phyloP scores from a whole-genome alignment of 2,329 filamentous ascomycete genomes.

The Colletotrichum sp. region DNA sequence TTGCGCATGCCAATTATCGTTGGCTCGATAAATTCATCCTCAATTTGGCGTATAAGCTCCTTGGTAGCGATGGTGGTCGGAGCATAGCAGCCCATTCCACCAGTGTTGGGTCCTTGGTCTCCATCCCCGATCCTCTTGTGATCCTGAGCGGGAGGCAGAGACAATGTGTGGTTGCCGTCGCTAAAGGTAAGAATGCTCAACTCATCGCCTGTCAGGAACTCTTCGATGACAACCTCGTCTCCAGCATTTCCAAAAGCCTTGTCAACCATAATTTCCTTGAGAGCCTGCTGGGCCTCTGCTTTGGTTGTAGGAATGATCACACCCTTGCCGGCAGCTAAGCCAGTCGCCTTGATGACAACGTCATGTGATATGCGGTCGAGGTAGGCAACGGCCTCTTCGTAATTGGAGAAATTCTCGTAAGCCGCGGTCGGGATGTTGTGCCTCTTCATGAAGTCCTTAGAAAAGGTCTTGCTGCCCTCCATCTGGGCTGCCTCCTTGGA shows the following conservation, averaged over 20 bases:
- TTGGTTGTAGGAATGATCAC: conserved; percentile 41
- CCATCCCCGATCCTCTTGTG: conserved; percentile 75
- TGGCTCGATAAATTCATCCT: conserved; percentile 64
- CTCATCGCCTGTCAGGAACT: conserved; percentile 73
- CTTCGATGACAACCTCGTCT: conserved; percentile 74
- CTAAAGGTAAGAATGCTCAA: conserved; percentile 71
- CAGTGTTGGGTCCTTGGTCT: conserved; percentile 74
- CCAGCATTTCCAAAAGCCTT: conserved; percentile 71
- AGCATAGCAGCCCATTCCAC: conserved; percentile 79
- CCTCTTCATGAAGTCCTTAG: conserved; percentile 80
- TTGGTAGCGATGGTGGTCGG: conserved; percentile 60
- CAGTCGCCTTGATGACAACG: conserved; percentile 77
- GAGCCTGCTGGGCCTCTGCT: conserved; percentile 65
- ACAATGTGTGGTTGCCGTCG: conserved; percentile 68
- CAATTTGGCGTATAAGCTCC: conserved; percentile 60
- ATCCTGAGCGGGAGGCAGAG: conserved; percentile 74
- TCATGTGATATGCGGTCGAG: conserved; percentile 62
- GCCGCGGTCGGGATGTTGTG: conserved; percentile 76
- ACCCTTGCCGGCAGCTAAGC: conserved; percentile 79
- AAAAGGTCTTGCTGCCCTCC: conserved; percentile 80
- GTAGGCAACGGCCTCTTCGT: conserved; percentile 64
- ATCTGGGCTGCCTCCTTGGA: conserved; percentile 71
- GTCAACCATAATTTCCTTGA: conserved; percentile 72
- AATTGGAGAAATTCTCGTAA: conserved; percentile 71
- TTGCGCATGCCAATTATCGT: conserved; percentile 69